A percentile compares a stretch with the other conserved stretches of the same genome.
Conservation (phyloP, 139 green algal genomes). For the Chlorella sp. region DNA sequence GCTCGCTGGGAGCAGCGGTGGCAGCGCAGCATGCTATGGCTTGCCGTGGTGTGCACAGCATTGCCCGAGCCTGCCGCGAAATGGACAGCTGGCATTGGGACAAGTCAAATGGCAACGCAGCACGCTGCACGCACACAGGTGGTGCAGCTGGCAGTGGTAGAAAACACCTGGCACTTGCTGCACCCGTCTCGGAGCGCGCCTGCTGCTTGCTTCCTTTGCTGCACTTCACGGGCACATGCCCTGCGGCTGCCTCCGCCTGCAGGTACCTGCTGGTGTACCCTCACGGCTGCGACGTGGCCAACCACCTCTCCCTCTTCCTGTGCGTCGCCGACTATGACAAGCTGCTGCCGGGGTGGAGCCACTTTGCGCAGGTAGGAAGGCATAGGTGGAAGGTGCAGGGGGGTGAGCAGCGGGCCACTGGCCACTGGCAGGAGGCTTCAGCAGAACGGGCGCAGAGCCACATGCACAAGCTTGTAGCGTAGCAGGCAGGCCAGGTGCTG, state of each 20-base stretch:
- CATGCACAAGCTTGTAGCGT: background rate
- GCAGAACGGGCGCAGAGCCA: too few species aligned
- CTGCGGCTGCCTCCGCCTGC: background rate
- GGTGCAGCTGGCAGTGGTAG: too few species aligned
- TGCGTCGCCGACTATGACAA: conserved; percentile 99
- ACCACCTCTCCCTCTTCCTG: conserved; percentile 98
- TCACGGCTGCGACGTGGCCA: conserved; percentile 97
- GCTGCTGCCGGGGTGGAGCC: conserved; percentile 96
- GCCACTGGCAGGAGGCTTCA: background rate
- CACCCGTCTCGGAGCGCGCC: background rate
- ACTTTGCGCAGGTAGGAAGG: conserved; percentile 88
- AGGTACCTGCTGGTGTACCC: conserved; percentile 99
- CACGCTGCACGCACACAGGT: background rate
- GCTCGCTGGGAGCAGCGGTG: too few species aligned
- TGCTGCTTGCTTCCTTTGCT: background rate
- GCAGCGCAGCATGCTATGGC: too few species aligned
- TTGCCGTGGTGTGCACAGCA: too few species aligned
- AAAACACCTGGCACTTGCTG: too few species aligned
- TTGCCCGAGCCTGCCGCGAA: too few species aligned
- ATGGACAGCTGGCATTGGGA: too few species aligned
- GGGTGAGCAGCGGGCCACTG: too few species aligned
- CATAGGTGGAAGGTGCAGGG: too few species aligned
- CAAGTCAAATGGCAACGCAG: too few species aligned
- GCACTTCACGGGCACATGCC: too few species aligned
- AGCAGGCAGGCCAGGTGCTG: background rate